These are phyloP conservation scores for Hypomontagnella submonticulosa DNA, from an alignment of 495 filamentous ascomycete species.

Conservation along the genomic window DNA sequence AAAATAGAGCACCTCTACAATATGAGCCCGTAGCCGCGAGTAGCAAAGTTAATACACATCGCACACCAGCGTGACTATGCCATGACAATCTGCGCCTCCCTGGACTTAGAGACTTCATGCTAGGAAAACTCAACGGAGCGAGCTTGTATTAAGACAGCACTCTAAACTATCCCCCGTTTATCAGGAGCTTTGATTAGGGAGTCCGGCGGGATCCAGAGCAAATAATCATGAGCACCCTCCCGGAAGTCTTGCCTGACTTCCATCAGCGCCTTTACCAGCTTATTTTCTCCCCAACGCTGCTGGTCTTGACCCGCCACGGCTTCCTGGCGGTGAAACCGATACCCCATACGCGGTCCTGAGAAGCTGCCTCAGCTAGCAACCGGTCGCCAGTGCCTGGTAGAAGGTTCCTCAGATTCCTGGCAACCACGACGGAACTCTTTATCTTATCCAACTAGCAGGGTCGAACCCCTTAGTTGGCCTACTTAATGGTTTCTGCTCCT, in stretches of 20 bases:
- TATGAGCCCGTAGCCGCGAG: no score
- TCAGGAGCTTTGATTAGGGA: no score
- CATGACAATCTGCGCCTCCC: no score
- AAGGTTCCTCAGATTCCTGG: slow-evolving; percentile 43
- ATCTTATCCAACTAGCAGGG: slow-evolving; percentile 35
- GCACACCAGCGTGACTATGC: no score
- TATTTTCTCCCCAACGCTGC: slow-evolving; percentile 46
- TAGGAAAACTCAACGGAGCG: no score
- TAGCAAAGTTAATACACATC: no score
- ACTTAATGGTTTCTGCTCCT: slow-evolving; percentile 48
- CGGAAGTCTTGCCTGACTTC: slow-evolving; percentile 42
- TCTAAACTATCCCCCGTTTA: no score
- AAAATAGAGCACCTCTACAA: no score
- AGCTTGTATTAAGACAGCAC: no score
- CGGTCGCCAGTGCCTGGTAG: slow-evolving; percentile 47
- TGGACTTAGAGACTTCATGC: no score
- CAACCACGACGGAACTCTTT: slow-evolving; percentile 47
- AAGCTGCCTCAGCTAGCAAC: slow-evolving; percentile 47
- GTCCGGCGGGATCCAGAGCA: no score
- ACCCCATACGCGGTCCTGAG: slow-evolving; percentile 49
- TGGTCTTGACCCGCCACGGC: not conserved
- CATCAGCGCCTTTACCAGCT: slow-evolving; percentile 48
- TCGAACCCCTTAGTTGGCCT: slow-evolving; percentile 44
- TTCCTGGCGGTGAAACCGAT: slow-evolving; percentile 47
- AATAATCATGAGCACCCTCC: not conserved